Conservation (phyloP, 768 basidiomycete genomes). For the Hebeloma cylindrosporum region DNA sequence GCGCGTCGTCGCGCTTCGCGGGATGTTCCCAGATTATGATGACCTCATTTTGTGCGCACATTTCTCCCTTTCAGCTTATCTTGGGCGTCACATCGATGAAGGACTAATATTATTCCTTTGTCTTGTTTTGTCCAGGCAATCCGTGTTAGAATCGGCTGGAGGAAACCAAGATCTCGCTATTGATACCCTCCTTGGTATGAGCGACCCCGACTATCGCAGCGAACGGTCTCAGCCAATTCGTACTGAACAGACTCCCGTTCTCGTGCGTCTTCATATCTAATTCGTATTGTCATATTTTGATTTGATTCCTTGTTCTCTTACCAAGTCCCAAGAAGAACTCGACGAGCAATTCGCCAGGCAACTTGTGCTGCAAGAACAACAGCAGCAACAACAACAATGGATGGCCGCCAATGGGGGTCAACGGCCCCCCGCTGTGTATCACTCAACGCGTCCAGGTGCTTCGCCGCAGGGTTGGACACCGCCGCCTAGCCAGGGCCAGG, state of each 20-base stretch:
- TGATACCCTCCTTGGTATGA: constrained; percentile 81
- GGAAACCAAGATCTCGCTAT: constrained; percentile 74
- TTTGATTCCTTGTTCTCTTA: constrained; percentile 4
- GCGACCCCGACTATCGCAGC: constrained; percentile 69
- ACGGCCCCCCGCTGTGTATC: constrained; percentile 12
- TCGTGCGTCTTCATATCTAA: constrained; percentile 24
- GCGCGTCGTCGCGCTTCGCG: constrained; percentile 52
- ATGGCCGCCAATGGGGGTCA: constrained; percentile 15
- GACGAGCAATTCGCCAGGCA: constrained; percentile 80
- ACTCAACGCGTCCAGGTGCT: constrained; percentile 9
- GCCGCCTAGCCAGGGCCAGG: constrained; percentile 49
- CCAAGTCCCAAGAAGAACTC: constrained; percentile 67
- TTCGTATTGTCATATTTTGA: constrained; percentile 3
- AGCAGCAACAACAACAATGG: constrained; percentile 39
- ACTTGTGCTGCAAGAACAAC: constrained; percentile 64
- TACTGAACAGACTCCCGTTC: constrained; percentile 22
- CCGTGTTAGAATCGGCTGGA: constrained; percentile 71
- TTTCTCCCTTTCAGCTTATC: background rate
- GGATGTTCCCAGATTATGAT: constrained; percentile 83
- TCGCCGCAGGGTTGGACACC: constrained; percentile 17
- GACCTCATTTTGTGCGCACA: constrained; percentile 60
- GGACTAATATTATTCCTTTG: no score
- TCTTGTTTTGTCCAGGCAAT: constrained; percentile 43
- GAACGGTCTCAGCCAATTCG: constrained; percentile 30
- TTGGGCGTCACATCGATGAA: constrained; percentile 1